Base-by-base conservation (phyloP, 306 rosid species). In the Cucumis cinereus region DNA sequence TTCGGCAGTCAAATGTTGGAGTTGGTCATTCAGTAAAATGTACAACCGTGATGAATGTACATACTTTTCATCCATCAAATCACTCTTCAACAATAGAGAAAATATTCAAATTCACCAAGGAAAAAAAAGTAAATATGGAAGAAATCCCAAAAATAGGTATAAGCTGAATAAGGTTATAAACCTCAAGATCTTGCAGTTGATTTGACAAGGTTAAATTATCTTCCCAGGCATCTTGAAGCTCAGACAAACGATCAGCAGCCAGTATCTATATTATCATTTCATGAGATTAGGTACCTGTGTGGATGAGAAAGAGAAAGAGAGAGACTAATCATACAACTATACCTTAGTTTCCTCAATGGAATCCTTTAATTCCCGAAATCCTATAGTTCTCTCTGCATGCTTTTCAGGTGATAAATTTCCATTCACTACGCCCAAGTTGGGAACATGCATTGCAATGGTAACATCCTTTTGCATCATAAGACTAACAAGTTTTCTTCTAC, bases 311-410 rank as follows among this genome's bases (percentile, higher is more conserved):
- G 6, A 49, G 54, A 49, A 14, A 6, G 72, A 58, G 45, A 73
- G 82, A 45, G 57, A 35, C 66, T 7, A 20, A 63, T 20, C n/a
- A 59, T 61, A 68, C 30, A 22, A 35, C 41, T 43, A 75, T 82
- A 91, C 99, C 95, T 87, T 94, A 55, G 93, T 85, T 89, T 94
- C 99, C 75, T 94, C 99, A 24, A 92, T 92, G 54, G 97, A 89
- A 81, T 86, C 92, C 86, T 90, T 92, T 84, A 94, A 83, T 64
- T 94, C 99, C 30, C 85, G 91, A 82, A 86, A 77, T 77, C 89
- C 87, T 82, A 87, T 84, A 40, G 86, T 80, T 85, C 86, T 87
- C 50, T 89, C 95, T 23, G 87, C 78, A 82, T 89, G 88, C 77
- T 85, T 94, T 82, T 91, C 95, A 17, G 97, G 97, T 54, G 99